These are phyloP conservation scores for Exophiala calicioides DNA, from an alignment of 2,329 filamentous ascomycete genomes.

Conservation along the genomic window DNA sequence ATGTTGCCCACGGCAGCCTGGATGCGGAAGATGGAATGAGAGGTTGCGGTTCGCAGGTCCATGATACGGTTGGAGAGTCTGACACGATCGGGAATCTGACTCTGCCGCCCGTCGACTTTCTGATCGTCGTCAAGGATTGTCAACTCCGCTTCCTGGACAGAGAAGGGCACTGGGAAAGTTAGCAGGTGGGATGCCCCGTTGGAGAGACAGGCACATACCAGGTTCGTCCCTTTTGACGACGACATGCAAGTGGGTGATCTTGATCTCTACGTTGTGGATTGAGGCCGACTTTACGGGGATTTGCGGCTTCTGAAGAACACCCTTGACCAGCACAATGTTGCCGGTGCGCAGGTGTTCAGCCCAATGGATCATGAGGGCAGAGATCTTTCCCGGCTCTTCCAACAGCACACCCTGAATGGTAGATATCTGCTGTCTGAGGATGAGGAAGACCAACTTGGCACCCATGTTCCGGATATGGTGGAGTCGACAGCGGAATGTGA, in stretches of 20 bases:
- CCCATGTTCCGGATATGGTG: constrained; percentile 81
- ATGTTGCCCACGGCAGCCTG: constrained; percentile 77
- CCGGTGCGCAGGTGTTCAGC: constrained; percentile 79
- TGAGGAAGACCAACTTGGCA: constrained; percentile 77
- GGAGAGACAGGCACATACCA: constrained; percentile 17
- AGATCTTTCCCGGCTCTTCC: constrained; percentile 60
- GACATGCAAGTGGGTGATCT: constrained; percentile 66
- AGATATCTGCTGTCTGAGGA: constrained; percentile 79
- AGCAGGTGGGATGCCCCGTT: constrained; percentile 5
- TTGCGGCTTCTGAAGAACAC: constrained; percentile 70
- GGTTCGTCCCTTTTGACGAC: constrained; percentile 62
- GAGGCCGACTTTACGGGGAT: constrained; percentile 74
- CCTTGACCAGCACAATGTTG: constrained; percentile 74
- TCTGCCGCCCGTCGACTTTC: constrained; percentile 56
- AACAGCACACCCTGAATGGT: constrained; percentile 83
- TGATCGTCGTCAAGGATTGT: constrained; percentile 57
- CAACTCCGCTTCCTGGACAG: constrained; percentile 69
- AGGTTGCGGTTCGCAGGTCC: constrained; percentile 80
- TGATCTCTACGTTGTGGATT: constrained; percentile 74
- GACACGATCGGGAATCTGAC: constrained; percentile 69
- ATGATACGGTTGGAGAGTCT: constrained; percentile 78
- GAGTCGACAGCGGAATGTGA: constrained; percentile 70
- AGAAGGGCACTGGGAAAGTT: constrained; percentile 58
- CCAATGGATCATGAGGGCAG: constrained; percentile 80
- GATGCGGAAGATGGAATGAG: constrained; percentile 84